Evolutionary conservation across 257 asterid genomes (phyloP).

Genomic region (Nicotiana undulata): DNA sequence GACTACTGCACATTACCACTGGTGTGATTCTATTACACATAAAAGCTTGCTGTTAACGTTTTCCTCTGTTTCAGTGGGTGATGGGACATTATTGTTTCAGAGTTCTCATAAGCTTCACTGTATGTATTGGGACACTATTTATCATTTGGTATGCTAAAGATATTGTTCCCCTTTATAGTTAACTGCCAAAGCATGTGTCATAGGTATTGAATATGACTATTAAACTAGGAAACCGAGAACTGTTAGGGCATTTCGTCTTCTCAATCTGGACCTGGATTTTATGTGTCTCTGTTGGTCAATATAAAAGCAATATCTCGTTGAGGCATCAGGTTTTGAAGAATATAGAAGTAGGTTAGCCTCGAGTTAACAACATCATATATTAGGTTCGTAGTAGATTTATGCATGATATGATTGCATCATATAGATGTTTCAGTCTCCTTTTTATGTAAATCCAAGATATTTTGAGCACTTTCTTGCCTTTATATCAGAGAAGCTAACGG

Average conservation of each 20-base stretch:
- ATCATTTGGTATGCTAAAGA: not conserved
- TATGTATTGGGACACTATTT: not conserved
- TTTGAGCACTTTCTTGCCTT: not conserved
- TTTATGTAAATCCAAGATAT: not conserved
- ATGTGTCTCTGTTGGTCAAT: not conserved
- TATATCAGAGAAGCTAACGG: not conserved
- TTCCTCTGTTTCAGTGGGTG: not conserved
- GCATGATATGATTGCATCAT: not conserved
- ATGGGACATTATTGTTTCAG: not conserved
- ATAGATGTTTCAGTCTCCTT: not conserved
- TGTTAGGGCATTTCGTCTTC: not conserved
- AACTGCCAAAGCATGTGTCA: not conserved
- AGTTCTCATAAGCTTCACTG: not conserved
- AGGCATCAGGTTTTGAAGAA: not conserved
- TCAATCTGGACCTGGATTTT: not conserved
- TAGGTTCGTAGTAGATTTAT: not conserved
- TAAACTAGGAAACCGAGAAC: not conserved
- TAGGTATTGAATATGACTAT: not conserved
- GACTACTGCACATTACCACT: not conserved
- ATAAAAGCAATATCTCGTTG: not conserved
- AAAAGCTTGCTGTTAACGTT: not conserved
- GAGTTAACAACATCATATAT: not conserved
- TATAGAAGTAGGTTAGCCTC: not conserved
- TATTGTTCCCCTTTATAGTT: not conserved
- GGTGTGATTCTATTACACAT: not conserved